Base-by-base conservation (phyloP, 768 basidiomycete species). In the Boletus coccyginus region DNA sequence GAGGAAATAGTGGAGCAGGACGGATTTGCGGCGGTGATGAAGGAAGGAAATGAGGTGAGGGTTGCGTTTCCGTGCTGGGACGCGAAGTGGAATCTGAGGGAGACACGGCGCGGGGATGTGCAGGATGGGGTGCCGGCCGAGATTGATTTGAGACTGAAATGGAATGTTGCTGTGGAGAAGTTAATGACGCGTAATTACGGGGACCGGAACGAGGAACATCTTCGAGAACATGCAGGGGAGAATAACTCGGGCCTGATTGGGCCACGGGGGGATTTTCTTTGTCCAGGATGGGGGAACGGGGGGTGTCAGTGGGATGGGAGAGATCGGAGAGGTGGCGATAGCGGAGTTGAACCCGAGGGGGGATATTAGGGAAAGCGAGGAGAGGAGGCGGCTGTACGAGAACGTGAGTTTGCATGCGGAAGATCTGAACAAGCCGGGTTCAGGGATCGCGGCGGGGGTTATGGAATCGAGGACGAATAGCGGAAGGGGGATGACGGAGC, bases 11-110 rank as follows among this genome's bases (percentile, higher is more conserved):
- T 40, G 76, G 59, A 38, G 73, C 61, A 19, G 70, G 66, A 59
- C 73, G 76, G 54, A 69, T 59, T 56, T 78, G 79, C 7, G 72
- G 68, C 42, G 78, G 77, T 55, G 80, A 78, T 42, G 79, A 78
- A 13, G 80, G 36, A 73, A 55, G 61, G 27, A 27, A 21, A 21
- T 70, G 59, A 17, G 48, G 5, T 0, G 48, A 19, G 6, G 41
- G 41, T 19, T 48, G 48, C 0, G 53, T 41, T 19, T 46, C 50
- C 1, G 50, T 3, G 27, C 19, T 5, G 24, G 50, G 47, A 42
- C 39, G 42, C 16, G 46, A 33, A 14, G n/a, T 40, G 24, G 49
- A 12, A 14, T 21, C 38, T 6, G 53, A 31, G 39, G 66, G 46
- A 7, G 68, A 54, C 12, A 46, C 46, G 44, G 32, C 3, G 16